Evolutionary conservation across 2,329 filamentous ascomycete species (phyloP).

Genomic region (Xylaria sp.): DNA sequence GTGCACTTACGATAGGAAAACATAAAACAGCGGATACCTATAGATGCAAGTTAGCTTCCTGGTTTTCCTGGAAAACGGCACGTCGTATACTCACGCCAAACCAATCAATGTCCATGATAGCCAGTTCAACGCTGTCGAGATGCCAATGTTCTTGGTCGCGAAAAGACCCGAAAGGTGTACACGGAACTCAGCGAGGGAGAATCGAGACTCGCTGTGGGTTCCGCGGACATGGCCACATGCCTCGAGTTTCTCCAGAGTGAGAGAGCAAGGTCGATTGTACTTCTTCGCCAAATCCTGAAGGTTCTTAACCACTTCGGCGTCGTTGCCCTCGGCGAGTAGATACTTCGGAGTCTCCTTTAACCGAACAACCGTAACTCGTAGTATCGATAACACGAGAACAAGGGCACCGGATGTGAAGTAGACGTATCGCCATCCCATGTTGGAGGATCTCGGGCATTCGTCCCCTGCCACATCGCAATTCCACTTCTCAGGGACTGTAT

Average conservation of each 20-base stretch:
- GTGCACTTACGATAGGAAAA: slow-evolving; percentile 57
- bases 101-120: slow-evolving; percentile 65
- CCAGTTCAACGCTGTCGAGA: slow-evolving; percentile 62
- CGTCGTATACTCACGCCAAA: slow-evolving; percentile 45
- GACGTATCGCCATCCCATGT: slow-evolving; percentile 48
- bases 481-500: slow-evolving; percentile 35
- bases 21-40: slow-evolving; percentile 63
- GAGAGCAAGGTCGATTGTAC: slow-evolving; percentile 37
- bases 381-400: slow-evolving; percentile 45
- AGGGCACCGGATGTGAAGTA: slow-evolving; percentile 44
- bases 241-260: slow-evolving; percentile 43
- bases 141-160: slow-evolving; percentile 51
- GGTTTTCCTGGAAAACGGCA: not conserved
- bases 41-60: slow-evolving; percentile 15
- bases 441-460: slow-evolving; percentile 39
- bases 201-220: slow-evolving; percentile 33
- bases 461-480: slow-evolving; percentile 37
- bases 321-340: slow-evolving; percentile 47
- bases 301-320: slow-evolving; percentile 44
- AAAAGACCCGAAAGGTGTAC: slow-evolving; percentile 63
- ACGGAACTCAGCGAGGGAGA: slow-evolving; percentile 33
- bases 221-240: slow-evolving; percentile 40
- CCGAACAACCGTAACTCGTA: slow-evolving; percentile 49
- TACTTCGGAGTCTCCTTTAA: slow-evolving; percentile 58
- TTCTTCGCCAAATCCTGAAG: slow-evolving; percentile 36